Evolutionary conservation across 2,329 filamentous ascomycete genomes (phyloP).

Genomic region (Tolypocladium guangdongense): DNA sequence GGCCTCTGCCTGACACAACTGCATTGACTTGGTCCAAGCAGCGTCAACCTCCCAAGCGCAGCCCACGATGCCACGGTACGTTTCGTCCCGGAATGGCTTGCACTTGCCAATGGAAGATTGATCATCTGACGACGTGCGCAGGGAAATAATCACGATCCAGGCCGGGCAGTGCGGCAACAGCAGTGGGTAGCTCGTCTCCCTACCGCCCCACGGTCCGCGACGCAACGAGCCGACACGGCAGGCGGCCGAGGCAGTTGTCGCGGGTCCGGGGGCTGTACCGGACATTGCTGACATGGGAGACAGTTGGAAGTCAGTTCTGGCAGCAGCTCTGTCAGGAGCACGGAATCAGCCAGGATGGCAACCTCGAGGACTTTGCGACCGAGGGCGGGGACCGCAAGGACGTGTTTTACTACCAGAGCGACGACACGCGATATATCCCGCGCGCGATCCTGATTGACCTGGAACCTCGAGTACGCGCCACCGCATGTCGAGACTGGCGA

Average conservation of each 20-base stretch:
- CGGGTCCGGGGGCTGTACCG: not conserved
- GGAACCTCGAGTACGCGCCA: conserved; percentile 62
- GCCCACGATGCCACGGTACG: conserved; percentile 16
- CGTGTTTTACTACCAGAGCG: conserved; percentile 98
- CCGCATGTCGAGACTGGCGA: not conserved
- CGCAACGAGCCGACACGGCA: not conserved
- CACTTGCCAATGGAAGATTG: conserved; percentile 8
- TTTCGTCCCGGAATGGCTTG: not conserved
- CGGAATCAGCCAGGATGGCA: conserved; percentile 94
- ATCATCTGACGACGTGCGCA: conserved; percentile 24
- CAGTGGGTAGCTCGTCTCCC: conserved; percentile 51
- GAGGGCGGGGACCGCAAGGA: conserved; percentile 97
- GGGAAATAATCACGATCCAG: conserved; percentile 98
- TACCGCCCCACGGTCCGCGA: not conserved
- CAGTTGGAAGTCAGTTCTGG: conserved; percentile 97
- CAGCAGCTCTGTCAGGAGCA: conserved; percentile 97
- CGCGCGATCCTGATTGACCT: conserved; percentile 91
- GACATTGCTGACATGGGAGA: conserved; percentile 5
- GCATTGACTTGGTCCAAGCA: not conserved
- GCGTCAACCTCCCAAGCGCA: not conserved
- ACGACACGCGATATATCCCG: conserved; percentile 96
- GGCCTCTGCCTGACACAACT: not conserved
- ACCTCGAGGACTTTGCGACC: conserved; percentile 93
- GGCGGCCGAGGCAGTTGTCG: too few species aligned
- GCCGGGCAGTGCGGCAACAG: conserved; percentile 99